phyloP scores from a whole-genome alignment of 768 basidiomycete species.

The Naganishia vishniacii region DNA sequence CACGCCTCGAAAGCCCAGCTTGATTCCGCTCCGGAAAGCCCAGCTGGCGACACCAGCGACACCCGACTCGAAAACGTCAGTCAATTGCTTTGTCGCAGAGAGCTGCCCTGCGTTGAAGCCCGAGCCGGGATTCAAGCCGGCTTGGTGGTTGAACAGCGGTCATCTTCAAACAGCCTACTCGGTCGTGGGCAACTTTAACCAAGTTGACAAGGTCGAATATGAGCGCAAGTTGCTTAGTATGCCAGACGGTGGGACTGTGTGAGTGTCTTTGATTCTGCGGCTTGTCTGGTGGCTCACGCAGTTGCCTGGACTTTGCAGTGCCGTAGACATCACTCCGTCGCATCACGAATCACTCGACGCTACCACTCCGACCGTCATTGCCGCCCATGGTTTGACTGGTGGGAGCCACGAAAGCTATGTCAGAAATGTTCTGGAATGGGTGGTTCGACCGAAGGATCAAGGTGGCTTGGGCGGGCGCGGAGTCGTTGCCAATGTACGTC shows the following conservation, averaged over 20 bases:
- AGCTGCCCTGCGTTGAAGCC: constrained; percentile 34
- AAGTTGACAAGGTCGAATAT: constrained; percentile 50
- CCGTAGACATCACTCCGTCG: constrained; percentile 41
- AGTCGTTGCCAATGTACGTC: constrained; percentile 44
- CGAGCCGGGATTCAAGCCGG: constrained; percentile 38
- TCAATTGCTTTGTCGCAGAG: constrained; percentile 35
- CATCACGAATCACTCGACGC: constrained; percentile 29
- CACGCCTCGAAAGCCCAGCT: constrained; percentile 7
- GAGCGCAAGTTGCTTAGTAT: constrained; percentile 46
- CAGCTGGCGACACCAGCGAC: neutral
- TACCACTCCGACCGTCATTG: constrained; percentile 41
- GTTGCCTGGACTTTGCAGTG: no score
- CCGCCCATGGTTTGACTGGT: constrained; percentile 46
- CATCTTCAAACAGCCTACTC: constrained; percentile 51
- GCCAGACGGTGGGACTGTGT: constrained; percentile 52
- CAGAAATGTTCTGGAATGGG: constrained; percentile 68
- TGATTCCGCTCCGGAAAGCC: neutral
- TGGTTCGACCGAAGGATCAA: constrained; percentile 62
- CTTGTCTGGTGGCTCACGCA: no score
- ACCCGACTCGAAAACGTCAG: constrained; percentile 4
- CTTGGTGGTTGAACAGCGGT: constrained; percentile 49
- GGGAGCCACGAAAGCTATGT: constrained; percentile 75
- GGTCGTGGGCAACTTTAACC: constrained; percentile 49
- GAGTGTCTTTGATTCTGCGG: constrained; percentile 11
- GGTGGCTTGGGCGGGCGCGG: constrained; percentile 83